phyloP scores from a whole-genome alignment of 179 eudicot genomes.

The Patellifolia procumbens region DNA sequence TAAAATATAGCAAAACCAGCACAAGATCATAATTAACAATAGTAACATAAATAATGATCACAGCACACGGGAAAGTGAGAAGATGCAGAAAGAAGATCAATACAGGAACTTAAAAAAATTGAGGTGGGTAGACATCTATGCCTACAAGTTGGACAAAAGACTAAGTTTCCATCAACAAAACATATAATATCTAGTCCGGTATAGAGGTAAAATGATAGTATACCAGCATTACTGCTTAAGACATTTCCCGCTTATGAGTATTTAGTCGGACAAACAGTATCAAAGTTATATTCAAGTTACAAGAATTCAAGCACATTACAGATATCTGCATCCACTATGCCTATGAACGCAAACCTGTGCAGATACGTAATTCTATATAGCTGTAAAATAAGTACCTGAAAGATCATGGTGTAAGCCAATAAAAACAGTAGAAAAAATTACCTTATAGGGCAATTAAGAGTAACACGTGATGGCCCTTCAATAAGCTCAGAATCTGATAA shows the following conservation, averaged over 20 bases:
- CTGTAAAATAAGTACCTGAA: neutral
- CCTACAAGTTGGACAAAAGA: neutral
- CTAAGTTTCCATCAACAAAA: neutral
- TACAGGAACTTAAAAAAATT: neutral
- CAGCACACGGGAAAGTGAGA: neutral
- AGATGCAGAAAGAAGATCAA: neutral
- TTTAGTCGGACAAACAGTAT: neutral
- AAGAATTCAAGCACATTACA: neutral
- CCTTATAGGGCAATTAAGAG: conserved; percentile 93
- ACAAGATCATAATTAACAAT: neutral
- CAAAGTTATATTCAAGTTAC: neutral
- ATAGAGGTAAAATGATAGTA: neutral
- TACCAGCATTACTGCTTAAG: neutral
- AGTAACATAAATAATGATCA: neutral
- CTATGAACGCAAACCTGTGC: neutral
- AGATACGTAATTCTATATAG: neutral
- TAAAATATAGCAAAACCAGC: neutral
- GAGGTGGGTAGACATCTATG: neutral
- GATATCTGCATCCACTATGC: neutral
- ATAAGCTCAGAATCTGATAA: conserved; percentile 70
- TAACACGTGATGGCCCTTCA: conserved; percentile 83
- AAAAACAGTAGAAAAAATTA: conserved; percentile 25
- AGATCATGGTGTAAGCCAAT: neutral
- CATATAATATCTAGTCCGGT: neutral
- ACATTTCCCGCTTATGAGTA: too few species aligned